Base-by-base conservation (phyloP, 768 basidiomycete genomes). In the Ephemerocybe angulata region DNA sequence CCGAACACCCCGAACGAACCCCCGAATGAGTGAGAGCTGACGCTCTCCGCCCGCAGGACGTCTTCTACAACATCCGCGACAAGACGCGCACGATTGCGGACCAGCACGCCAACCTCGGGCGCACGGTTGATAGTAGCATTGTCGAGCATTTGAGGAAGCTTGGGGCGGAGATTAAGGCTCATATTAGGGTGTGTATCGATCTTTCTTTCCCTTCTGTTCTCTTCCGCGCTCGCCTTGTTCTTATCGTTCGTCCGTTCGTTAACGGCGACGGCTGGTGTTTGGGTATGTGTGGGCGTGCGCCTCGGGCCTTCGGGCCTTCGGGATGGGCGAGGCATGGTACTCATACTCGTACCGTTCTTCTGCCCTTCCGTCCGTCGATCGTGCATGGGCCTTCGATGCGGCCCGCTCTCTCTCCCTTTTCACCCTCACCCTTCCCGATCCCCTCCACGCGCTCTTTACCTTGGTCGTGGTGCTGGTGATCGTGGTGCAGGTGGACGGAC, bases 91-190 rank as follows among this genome's bases (percentile, higher is more conserved):
- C 80, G 53, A 92, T 98, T 59, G 93, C 97, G 0, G 97, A 98
- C 72, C 92, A 96, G 52, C 95, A 98, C 65, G 93, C 95, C 11
- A 96, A 94, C 65, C 83, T 99, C 8, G 96, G 95, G 2, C 85
- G 93, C 29, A 98, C 97, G 5, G 89, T 99, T 65, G 95, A 99
- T 61, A 89, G 88, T 29, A 96, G 93, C 4, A 98, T 98, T 65
- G 96, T 99, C 1, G 94, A 98, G 69, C 97, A 98, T 68, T 81
- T 99, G 8, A 89, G 97, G 71, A 98, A 98, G 71, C 81, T 98
- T n/a, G 76, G 88, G 28, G 76, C 84, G 1, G 97, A 99, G 71
- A 93, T 99, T 70, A 98, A 98, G 73, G 96, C 95, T 2, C 97
- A 99, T 70, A 89, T 99, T 68, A 94, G 91, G 83, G 92, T 90